Base-by-base conservation (phyloP, 2,329 filamentous ascomycete species). In the Diaporthe sp. region DNA sequence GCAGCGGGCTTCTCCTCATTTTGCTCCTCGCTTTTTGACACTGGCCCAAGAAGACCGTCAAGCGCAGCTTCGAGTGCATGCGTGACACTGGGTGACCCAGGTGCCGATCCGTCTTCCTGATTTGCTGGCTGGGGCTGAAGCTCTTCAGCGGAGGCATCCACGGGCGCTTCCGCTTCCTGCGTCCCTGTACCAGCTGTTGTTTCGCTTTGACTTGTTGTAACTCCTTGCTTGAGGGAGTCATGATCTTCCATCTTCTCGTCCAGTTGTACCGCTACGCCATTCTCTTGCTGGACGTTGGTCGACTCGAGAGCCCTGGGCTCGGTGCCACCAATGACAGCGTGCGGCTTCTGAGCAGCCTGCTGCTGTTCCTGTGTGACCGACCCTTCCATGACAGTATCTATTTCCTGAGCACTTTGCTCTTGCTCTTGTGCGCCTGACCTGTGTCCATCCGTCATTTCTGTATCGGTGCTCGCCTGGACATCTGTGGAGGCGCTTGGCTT, bases 31-130 rank as follows among this genome's bases (percentile, higher is more conserved):
- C 4, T 68, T 31, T 46, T 61, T 62, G 70, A 8, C 4, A 39
- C 28, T 17, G 75, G 75, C 25, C 39, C 79, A 61, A 78, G 78
- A 31, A 74, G 74, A 39, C 76, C 76, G 49, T 77, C 75, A 13
- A 81, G 77, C 6, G 76, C 77, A 10, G 80, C 79, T 44, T 81
- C 79, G 13, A 81, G 73, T 0, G 79, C 79, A 55, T 80, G 78
- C 5, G 79, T 80, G 12, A 80, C 53, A 44, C 78, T 76, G 6
- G 76, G 61, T 13, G 76, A 77, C 19, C 55, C 67, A 22, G 76
- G 72, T 44, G 53, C 53, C 9, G 67, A 58, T 10, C 68, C 49
- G 25, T 19, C 58, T 42, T 72, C 57, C 25, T 39, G 19, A 25
- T 31, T 70, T 5, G 55, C 68, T 17, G 73, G 37, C 28, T 71